Evolutionary conservation across 2,329 filamentous ascomycete species (phyloP), one percentile per base, ranked within the genome.

Genomic region (Thelonectria olida): DNA sequence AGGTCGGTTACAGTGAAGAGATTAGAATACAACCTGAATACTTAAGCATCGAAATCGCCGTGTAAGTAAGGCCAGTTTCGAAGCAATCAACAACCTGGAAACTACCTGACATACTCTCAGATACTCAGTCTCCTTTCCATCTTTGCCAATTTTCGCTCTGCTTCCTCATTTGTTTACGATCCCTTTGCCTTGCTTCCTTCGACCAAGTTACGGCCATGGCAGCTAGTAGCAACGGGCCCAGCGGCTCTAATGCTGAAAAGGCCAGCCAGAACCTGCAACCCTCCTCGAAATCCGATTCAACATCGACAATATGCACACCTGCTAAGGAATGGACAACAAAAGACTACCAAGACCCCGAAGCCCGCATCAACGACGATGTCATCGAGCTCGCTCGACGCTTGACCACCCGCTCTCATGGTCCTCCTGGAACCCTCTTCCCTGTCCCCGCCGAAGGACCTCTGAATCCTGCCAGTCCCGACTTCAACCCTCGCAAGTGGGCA

Each of bases 401-500:
- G 12, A 68, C 66, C 0, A 63, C 44, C 7, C 55, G 57, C 23
- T 65, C 63, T 2, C 25, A 51, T 10, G 54, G 31, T 7, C 28
- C 54, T 20, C 67, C 51, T 2, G 65, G 65, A 0, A 45, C 63
- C 6, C 17, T 74, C 3, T 73, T 73, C 5, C 67, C 71, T 1
- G 45, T 65, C 3, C 56, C 51, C 5, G 50, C 64, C 6, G 54
- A 65, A 3, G 56, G 64, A 1, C 57, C 65, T 2, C 70, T 83
- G 5, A 75, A 82, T 44, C 80, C 81, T 2, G 70, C 72, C 42
- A 78, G 77, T 19, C 69, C 74, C 31, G 61, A 76, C 4, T 83
- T 82, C 67, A 78, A 76, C 61, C 72, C 79, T 9, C 74, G 75
- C 12, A 75, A 78, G 52, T 82, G 80, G 80, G 78, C 79, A 9